phyloP scores from a whole-genome alignment of 345 rosid species.

The Iberis pinnata region DNA sequence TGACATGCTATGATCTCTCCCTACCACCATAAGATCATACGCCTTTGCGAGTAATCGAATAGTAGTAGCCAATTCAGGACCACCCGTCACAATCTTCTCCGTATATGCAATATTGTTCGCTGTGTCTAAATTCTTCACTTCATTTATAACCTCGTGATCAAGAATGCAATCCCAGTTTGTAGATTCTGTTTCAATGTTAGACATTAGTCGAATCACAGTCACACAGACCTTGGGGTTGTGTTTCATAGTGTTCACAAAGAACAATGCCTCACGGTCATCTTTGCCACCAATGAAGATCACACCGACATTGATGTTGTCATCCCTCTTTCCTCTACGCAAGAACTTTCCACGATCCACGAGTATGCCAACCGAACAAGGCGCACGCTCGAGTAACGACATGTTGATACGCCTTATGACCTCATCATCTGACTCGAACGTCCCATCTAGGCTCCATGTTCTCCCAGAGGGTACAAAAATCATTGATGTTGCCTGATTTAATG shows the following conservation, averaged over 20 bases:
- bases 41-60: background rate
- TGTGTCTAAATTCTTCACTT: background rate
- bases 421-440: conserved; percentile 23
- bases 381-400: background rate
- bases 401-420: conserved; percentile 18
- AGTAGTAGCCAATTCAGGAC: conserved; percentile 11
- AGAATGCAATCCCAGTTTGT: conserved; percentile 10
- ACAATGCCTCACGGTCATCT: conserved; percentile 23
- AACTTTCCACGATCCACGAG: conserved; percentile 24
- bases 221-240: conserved; percentile 1
- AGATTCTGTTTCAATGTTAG: background rate
- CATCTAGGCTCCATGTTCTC: conserved; percentile 26
- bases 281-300: conserved; percentile 24
- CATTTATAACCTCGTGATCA: conserved; percentile 4
- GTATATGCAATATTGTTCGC: background rate
- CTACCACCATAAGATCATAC: conserved; percentile 19
- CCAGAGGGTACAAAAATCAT: conserved; percentile 25
- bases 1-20: conserved; percentile 12
- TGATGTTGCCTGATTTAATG: conserved; percentile 12
- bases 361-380: conserved; percentile 22
- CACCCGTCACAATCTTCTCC: conserved; percentile 7
- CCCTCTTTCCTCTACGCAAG: background rate
- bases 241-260: conserved; percentile 8
- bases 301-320: background rate
- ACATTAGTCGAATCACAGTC: conserved; percentile 1